Percentiles rank a stretch among this genome's conserved stretches.
These are phyloP conservation scores for Paspalum vaginatum DNA, from an alignment of 176 grass and related monocot species.

Conservation along the genomic window DNA sequence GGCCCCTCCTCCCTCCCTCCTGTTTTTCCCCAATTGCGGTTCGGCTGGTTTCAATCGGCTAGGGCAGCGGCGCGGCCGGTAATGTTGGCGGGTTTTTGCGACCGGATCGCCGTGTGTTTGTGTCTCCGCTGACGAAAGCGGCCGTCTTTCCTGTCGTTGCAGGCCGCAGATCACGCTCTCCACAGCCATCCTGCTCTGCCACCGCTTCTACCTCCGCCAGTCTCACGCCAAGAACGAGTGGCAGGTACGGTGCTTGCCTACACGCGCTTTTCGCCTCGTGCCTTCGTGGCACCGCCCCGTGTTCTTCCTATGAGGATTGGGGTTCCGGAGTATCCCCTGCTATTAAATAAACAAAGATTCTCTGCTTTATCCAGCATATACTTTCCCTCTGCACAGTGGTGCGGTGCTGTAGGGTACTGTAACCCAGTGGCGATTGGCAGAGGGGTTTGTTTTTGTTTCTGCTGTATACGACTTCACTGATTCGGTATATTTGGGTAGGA, in stretches of 20 bases:
- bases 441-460: not conserved
- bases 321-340: not conserved
- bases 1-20: too few species aligned
- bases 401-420: not conserved
- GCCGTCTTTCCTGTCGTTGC: not conserved
- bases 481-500: not conserved
- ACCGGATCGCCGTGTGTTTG: not conserved
- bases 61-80: not conserved
- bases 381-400: too few species aligned
- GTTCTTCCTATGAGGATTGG: too few species aligned
- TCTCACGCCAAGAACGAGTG: constrained; percentile 67
- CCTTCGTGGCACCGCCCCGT: not conserved
- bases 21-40: not conserved
- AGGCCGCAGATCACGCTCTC: constrained; percentile 73
- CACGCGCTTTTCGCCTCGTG: not conserved
- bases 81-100: fast-evolving
- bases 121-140: not conserved
- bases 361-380: not conserved
- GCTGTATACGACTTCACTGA: not conserved
- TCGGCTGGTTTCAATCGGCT: not conserved
- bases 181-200: constrained; percentile 67
- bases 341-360: not conserved
- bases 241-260: constrained; percentile 29
- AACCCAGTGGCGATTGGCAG: not conserved
- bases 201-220: constrained; percentile 76